Conservation (phyloP, 305 asterid species). For the Rubia peregrina region DNA sequence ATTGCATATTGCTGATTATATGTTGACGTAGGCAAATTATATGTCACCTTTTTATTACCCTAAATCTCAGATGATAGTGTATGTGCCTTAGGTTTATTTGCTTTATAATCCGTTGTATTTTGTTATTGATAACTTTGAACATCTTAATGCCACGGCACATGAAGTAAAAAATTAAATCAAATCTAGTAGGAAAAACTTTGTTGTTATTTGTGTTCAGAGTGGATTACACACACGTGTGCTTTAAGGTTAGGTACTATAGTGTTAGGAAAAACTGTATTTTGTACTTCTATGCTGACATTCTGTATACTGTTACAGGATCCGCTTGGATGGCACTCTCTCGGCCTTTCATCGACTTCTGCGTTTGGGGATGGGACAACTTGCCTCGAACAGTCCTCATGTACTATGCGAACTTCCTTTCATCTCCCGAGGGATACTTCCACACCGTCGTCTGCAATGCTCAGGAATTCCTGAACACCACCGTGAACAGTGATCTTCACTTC, state of each 20-base stretch:
- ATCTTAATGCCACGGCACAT: background rate
- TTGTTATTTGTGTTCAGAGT: background rate
- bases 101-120: background rate
- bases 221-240: background rate
- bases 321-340: conserved; percentile 99
- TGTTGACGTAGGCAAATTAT: too few relatives aligned
- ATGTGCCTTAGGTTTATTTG: background rate
- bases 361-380: conserved; percentile 98
- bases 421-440: conserved; percentile 98
- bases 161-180: background rate
- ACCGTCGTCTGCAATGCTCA: conserved; percentile 80
- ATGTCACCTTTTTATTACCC: background rate
- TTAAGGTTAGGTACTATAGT: background rate
- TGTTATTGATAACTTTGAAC: background rate
- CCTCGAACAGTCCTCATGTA: conserved; percentile 96
- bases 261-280: background rate
- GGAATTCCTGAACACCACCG: conserved; percentile 77
- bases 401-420: conserved; percentile 89
- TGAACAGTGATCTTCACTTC: conserved; percentile 91
- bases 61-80: background rate
- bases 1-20: background rate
- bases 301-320: conserved; percentile 52
- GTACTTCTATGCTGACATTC: background rate
- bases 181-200: background rate
- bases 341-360: conserved; percentile 77